Evolutionary conservation across 805 yeast species (phyloP).

Genomic region (Candida pini): DNA sequence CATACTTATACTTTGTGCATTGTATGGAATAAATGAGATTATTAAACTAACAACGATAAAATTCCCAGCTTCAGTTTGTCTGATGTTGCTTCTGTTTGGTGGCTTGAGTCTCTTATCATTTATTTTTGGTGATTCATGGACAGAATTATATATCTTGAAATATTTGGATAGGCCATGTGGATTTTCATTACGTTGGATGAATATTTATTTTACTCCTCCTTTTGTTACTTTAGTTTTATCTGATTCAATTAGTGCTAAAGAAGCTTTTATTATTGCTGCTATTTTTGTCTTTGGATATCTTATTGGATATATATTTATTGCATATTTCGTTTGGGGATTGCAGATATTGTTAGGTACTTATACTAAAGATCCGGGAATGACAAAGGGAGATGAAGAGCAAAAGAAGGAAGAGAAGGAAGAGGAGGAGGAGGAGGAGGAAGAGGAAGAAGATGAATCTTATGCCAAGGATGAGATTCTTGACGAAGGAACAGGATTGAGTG

Average conservation of each 20-base stretch:
- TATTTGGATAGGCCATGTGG: conserved; percentile 58
- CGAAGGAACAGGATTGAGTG: conserved; percentile 25
- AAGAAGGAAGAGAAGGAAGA: conserved; percentile 2
- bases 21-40: conserved; percentile 50
- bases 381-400: too few relatives aligned
- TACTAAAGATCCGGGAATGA: too few relatives aligned
- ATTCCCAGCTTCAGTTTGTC: conserved; percentile 67
- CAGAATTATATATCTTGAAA: conserved; percentile 19
- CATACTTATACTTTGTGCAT: conserved; percentile 35
- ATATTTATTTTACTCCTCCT: conserved; percentile 71
- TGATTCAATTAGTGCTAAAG: conserved; percentile 57
- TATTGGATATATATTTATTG: conserved; percentile 43
- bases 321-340: conserved; percentile 40
- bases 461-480: conserved; percentile 8
- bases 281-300: conserved; percentile 65
- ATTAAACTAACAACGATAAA: conserved; percentile 41
- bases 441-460: not conserved
- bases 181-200: conserved; percentile 71
- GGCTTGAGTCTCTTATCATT: conserved; percentile 35
- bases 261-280: conserved; percentile 68
- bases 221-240: conserved; percentile 68
- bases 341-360: conserved; percentile 30
- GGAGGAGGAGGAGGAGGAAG: conserved; percentile 11
- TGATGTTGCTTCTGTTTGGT: conserved; percentile 57
- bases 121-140: conserved; percentile 31